Conservation (phyloP, 1,284 basidiomycete genomes). For the Sparassis latifolia region DNA sequence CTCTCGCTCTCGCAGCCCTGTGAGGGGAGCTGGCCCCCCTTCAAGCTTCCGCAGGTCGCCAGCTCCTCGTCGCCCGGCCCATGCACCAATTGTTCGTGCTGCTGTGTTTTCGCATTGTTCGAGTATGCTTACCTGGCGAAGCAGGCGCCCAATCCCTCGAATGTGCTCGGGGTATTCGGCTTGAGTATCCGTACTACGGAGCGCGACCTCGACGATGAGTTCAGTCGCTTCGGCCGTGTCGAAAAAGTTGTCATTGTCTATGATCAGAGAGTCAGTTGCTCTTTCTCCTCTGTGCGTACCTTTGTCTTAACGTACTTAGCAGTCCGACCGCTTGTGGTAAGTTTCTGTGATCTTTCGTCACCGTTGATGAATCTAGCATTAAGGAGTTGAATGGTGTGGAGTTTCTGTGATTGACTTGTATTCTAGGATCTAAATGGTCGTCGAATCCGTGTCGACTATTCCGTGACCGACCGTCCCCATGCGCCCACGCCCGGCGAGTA, state of each 20-base stretch:
- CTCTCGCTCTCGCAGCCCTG: conserved; percentile 61
- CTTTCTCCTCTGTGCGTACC: conserved; percentile 12
- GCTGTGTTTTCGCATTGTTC: conserved; percentile 6
- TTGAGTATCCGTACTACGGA: conserved; percentile 93
- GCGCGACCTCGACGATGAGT: conserved; percentile 92
- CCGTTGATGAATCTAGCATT: conserved; percentile 77
- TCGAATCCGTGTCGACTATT: conserved; percentile 94
- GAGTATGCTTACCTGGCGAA: conserved; percentile 33
- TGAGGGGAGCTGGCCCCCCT: conserved; percentile 44
- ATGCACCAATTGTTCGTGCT: conserved; percentile 66
- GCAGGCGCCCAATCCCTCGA: conserved; percentile 80
- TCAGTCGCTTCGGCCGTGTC: conserved; percentile 82
- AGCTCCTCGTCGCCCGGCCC: conserved; percentile 53
- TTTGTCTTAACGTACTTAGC: conserved; percentile 11
- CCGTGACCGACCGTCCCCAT: conserved; percentile 89
- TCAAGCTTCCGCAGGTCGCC: conserved; percentile 27
- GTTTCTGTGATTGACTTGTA: conserved; percentile 6
- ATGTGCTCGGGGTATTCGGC: conserved; percentile 94
- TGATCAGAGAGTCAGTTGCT: conserved; percentile 80
- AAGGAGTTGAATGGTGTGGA: conserved; percentile 87
- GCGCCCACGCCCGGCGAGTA: conserved; percentile 97
- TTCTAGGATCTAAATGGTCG: conserved; percentile 87
- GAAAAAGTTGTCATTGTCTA: conserved; percentile 99
- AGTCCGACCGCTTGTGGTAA: conserved; percentile 86
- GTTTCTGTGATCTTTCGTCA: not conserved